Evolutionary conservation across 2,329 filamentous ascomycete genomes (phyloP), one percentile per base, ranked within the genome.

Genomic region (Fusarium verrucosum): DNA sequence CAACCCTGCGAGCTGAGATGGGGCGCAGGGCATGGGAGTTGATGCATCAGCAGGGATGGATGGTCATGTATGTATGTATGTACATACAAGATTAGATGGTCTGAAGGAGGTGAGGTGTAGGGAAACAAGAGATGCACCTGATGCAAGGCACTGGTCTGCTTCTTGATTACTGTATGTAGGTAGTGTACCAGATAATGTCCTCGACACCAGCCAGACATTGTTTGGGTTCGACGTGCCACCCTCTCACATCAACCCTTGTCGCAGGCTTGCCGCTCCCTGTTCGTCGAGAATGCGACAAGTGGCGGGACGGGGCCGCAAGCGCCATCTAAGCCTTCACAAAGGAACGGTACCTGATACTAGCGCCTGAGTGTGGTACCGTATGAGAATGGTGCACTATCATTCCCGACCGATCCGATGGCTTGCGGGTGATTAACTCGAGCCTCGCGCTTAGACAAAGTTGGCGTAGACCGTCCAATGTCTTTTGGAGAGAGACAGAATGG

Each of bases 1-100:
- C 60, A 71, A 67, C 70, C 70, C 72, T 71, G 72, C 62, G 56
- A 74, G 72, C 72, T 74, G 72, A 74, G 68, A 65, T 66, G 72
- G 70, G 71, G 71, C 70, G 71, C 71, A 73, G 72, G 61, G 43
- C 66, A 67, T 28, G 44, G 32, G 45, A 41, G 33, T 53, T 59
- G 58, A 43, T 58, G 42, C 58, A 56, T 47, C 40, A 36, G 17
- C 16, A 32, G 32, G 40, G 38, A 47, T 40, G 45, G 45, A 32
- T 32, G 30, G 30, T 9, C 30, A 10, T 32, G 47, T 46, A n/a
- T n/a, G n/a, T n/a, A n/a, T n/a, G n/a, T n/a, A n/a, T n/a, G n/a
- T n/a, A n/a, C n/a, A n/a, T n/a, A 55, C 46, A 57, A 55, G 54
- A 56, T 66, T 66, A 66, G 62, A 66, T 64, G 52, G 25, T 49